phyloP scores from a whole-genome alignment of 495 filamentous ascomycete species.

The Aspergillus kassunensis region DNA sequence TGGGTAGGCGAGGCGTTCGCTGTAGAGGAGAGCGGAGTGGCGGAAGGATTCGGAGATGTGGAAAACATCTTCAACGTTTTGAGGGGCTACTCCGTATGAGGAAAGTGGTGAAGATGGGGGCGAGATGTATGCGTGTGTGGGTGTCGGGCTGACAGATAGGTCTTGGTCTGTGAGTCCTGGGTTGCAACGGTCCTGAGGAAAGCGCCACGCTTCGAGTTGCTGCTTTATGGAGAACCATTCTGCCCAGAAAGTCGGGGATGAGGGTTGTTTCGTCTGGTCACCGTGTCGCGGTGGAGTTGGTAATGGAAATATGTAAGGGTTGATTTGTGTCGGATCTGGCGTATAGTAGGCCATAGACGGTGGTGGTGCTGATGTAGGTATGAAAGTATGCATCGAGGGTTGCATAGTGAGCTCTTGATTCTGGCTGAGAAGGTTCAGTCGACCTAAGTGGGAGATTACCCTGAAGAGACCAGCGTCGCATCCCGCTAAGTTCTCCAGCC shows the following conservation, averaged over 20 bases:
- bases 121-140: slow-evolving; percentile 23
- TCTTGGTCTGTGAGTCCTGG: slow-evolving; percentile 17
- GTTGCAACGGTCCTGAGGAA: slow-evolving; percentile 45
- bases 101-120: slow-evolving; percentile 26
- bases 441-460: slow-evolving; percentile 70
- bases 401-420: slow-evolving; percentile 49
- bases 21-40: slow-evolving; percentile 84
- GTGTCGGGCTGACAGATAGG: slow-evolving; percentile 19
- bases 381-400: slow-evolving; percentile 25
- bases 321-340: slow-evolving; percentile 14
- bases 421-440: slow-evolving; percentile 85
- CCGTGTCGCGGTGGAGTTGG: slow-evolving; percentile 27
- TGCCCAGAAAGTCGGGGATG: slow-evolving; percentile 65
- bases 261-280: slow-evolving; percentile 21
- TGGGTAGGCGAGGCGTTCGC: slow-evolving; percentile 81
- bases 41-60: slow-evolving; percentile 85
- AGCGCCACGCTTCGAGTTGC: slow-evolving; percentile 76
- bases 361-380: slow-evolving; percentile 34
- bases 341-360: slow-evolving; percentile 35
- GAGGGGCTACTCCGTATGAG: slow-evolving; percentile 30
- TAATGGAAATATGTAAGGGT: slow-evolving; percentile 26
- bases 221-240: slow-evolving; percentile 81
- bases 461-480: slow-evolving; percentile 82
- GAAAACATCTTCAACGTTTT: slow-evolving; percentile 50
- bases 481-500: slow-evolving; percentile 80